phyloP scores from a whole-genome alignment of 257 asterid genomes.

The Capsicum rhomboideum region DNA sequence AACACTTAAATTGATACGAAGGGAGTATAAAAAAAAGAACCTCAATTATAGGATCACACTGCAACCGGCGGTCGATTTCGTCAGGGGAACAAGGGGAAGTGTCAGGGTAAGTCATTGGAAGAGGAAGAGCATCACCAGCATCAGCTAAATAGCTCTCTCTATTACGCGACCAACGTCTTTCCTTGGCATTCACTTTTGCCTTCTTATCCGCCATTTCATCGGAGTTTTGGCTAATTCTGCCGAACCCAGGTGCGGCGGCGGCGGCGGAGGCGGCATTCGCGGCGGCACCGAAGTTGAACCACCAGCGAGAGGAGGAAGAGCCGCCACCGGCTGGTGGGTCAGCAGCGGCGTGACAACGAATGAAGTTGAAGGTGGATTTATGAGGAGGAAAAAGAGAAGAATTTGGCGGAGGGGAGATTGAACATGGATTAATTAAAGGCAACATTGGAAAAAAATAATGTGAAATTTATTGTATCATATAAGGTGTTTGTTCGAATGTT shows the following conservation, averaged over 20 bases:
- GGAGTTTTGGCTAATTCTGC: constrained; percentile 24
- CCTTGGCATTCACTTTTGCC: constrained; percentile 52
- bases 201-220: constrained; percentile 19
- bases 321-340: constrained; percentile 22
- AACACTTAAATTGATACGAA: too few species aligned
- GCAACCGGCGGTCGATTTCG: constrained; percentile 59
- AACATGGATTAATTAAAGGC: constrained; percentile 47
- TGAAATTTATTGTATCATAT: background rate
- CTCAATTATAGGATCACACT: constrained; percentile 58
- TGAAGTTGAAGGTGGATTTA: background rate
- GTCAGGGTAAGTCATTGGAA: constrained; percentile 79
- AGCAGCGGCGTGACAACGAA: constrained; percentile 38
- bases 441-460: constrained; percentile 42
- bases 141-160: constrained; percentile 76
- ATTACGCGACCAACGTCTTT: constrained; percentile 66
- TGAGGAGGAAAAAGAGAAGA: constrained; percentile 16
- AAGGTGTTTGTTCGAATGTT: background rate
- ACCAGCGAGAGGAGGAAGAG: constrained; percentile 26
- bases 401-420: constrained; percentile 18
- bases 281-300: constrained; percentile 26
- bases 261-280: constrained; percentile 21
- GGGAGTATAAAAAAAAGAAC: constrained; percentile 4
- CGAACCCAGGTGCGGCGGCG: constrained; percentile 20
- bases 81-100: constrained; percentile 52
- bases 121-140: constrained; percentile 64